Evolutionary conservation across 345 rosid species (phyloP), one percentile per base, ranked within the genome.

Genomic region (Arabidopsis suecica): DNA sequence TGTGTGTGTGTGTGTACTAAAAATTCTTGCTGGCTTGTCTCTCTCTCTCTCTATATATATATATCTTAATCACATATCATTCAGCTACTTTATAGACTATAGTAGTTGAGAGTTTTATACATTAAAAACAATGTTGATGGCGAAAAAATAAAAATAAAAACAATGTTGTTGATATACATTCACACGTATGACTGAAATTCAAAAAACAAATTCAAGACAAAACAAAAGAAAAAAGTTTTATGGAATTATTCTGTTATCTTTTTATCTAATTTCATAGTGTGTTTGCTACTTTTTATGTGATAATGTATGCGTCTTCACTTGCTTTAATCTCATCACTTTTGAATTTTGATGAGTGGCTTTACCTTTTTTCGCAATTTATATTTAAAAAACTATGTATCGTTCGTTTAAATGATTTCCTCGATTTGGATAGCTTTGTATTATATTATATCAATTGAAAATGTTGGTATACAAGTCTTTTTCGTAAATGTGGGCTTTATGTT

Each of bases 281-380:
- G 67, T 33, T 41, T 72, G 51, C 69, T 72, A 59, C 81, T 78
- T 78, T 78, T 59, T 8, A 71, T 66, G 68, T 20, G 72, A 77
- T 71, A 77, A 64, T 64, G 72, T 71, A 65, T 77, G 76, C 71
- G 72, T 71, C 72, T 57, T 56, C 72, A 77, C 59, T 66, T 65
- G 49, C 81, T 72, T 78, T 78, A 58, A 0, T 50, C n/a, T 66
- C 57, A 51, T 67, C 14, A 12, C 77, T 78, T 78, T 78, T 71
- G 56, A 49, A 57, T 30, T 41, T 32, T 58, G 41, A 9, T 65
- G 72, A 77, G 73, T 78, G 68, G 57, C 57, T 78, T 70, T 33
- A 49, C 40, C 68, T 72, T 72, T 74, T 74, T 50, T 9, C n/a
- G 9, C 45, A 30, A 59, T 16, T 18, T n/a, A 38, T 23, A 59